Conservation (phyloP, 2,329 filamentous ascomycete genomes). For the Aspergillus oerlinghausenensis region DNA sequence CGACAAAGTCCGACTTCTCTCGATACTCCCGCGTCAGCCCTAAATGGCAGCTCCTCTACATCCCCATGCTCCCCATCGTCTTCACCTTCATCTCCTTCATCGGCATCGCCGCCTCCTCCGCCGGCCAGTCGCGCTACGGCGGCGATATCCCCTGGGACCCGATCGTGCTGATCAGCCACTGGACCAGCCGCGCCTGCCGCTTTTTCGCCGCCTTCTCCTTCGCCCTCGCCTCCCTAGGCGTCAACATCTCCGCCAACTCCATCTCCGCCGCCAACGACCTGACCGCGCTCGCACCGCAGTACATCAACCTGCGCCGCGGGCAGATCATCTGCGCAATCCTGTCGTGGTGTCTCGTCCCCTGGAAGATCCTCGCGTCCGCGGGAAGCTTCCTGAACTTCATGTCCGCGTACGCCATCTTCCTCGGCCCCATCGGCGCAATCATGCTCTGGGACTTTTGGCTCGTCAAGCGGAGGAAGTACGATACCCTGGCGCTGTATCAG, state of each 20-base stretch:
- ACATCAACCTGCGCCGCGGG: conserved; percentile 54
- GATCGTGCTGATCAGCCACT: conserved; percentile 36
- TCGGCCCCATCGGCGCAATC: conserved; percentile 60
- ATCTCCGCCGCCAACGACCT: conserved; percentile 50
- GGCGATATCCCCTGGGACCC: conserved; percentile 43
- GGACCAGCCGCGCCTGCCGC: conserved; percentile 36
- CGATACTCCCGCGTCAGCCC: conserved; percentile 47
- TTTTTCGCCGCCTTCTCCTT: conserved; percentile 53
- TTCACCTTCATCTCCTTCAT: conserved; percentile 53
- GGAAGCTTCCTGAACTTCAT: conserved; percentile 61
- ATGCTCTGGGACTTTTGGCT: conserved; percentile 59
- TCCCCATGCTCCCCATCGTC: conserved; percentile 49
- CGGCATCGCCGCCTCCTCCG: conserved; percentile 37
- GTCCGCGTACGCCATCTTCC: conserved; percentile 61
- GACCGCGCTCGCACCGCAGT: conserved; percentile 50
- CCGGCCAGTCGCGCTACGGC: conserved; percentile 35
- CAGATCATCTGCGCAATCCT: conserved; percentile 52
- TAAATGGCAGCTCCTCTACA: conserved; percentile 49
- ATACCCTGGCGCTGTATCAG: conserved; percentile 50
- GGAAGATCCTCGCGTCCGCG: conserved; percentile 61
- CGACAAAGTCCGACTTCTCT: conserved; percentile 52
- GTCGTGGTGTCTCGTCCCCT: conserved; percentile 59
- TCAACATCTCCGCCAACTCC: conserved; percentile 55
- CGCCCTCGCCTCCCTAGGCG: conserved; percentile 53
- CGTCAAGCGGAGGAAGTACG: conserved; percentile 47